Percentiles rank a stretch among this genome's conserved stretches.
Evolutionary conservation across 2,329 filamentous ascomycete species (phyloP).

Genomic region (Onygenales sp.): DNA sequence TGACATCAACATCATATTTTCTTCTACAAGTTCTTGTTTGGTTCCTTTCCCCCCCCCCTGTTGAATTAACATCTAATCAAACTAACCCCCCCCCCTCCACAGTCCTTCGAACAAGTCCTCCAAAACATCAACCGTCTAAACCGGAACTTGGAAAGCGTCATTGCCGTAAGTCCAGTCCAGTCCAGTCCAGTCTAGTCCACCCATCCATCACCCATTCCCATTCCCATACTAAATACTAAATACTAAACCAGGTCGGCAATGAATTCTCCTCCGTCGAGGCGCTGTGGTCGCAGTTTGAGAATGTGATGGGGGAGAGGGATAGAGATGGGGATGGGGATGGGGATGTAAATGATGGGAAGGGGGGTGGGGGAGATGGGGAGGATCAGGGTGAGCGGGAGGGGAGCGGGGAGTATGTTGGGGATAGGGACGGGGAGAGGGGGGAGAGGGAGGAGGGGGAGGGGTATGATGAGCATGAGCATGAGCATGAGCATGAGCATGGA

Average conservation of each 20-base stretch:
- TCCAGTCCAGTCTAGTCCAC: neutral
- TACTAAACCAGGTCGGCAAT: constrained; percentile 63
- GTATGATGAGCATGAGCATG: neutral
- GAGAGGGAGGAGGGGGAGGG: constrained; percentile 1
- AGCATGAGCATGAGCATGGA: constrained; percentile 2
- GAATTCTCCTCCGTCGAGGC: constrained; percentile 96
- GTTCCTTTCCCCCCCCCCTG: neutral
- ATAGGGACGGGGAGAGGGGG: neutral
- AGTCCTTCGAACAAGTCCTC: constrained; percentile 77
- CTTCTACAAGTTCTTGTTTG: too few species aligned
- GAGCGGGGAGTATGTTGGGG: constrained; percentile 6
- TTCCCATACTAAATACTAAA: too few species aligned
- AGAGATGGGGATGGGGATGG: constrained; percentile 1
- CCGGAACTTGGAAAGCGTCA: constrained; percentile 80
- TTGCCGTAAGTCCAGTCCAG: constrained; percentile 52
- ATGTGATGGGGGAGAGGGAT: constrained; percentile 68
- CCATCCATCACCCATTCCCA: neutral
- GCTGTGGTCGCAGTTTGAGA: constrained; percentile 94
- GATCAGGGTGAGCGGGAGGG: constrained; percentile 10
- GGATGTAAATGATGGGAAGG: neutral
- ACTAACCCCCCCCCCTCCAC: neutral
- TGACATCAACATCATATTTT: too few species aligned
- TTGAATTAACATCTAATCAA: too few species aligned
- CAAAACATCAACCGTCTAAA: constrained; percentile 96
- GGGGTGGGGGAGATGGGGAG: neutral